phyloP scores from a whole-genome alignment of 2,329 filamentous ascomycete species.

The Parafenestella ontariensis region DNA sequence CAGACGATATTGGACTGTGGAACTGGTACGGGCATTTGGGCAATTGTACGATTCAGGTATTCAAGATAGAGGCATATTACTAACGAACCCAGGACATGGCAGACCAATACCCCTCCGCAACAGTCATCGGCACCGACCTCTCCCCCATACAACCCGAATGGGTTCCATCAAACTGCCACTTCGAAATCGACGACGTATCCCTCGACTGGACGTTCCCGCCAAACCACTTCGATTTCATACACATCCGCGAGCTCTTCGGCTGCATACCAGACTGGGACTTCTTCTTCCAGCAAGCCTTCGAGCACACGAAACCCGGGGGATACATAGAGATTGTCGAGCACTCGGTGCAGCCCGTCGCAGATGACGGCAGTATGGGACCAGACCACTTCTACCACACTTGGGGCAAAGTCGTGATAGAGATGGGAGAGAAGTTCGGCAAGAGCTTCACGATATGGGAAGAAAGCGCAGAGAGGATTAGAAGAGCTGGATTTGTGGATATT shows the following conservation, averaged over 20 bases:
- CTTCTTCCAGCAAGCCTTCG: conserved; percentile 48
- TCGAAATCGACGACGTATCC: conserved; percentile 57
- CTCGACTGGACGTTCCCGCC: conserved; percentile 51
- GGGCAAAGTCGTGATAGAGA: conserved; percentile 43
- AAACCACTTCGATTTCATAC: conserved; percentile 54
- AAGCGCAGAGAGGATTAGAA: conserved; percentile 38
- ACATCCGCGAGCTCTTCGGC: conserved; percentile 56
- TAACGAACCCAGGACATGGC: conserved; percentile 28
- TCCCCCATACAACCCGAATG: conserved; percentile 58
- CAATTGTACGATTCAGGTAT: conserved; percentile 26
- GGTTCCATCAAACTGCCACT: conserved; percentile 56
- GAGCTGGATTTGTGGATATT: conserved; percentile 46
- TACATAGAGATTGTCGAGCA: conserved; percentile 55
- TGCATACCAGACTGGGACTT: conserved; percentile 56
- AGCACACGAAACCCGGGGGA: conserved; percentile 51
- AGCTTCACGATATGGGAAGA: conserved; percentile 46
- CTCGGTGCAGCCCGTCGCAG: conserved; percentile 47
- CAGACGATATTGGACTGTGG: conserved; percentile 44
- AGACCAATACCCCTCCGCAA: conserved; percentile 38
- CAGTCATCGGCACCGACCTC: conserved; percentile 55
- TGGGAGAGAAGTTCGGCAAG: conserved; percentile 50
- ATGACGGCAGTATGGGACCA: conserved; percentile 50
- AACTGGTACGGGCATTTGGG: conserved; percentile 49
- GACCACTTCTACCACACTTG: conserved; percentile 48
- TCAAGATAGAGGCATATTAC: not conserved